These are phyloP conservation scores for Pistacia atlantica DNA, from an alignment of 345 rosid species.

Conservation along the genomic window DNA sequence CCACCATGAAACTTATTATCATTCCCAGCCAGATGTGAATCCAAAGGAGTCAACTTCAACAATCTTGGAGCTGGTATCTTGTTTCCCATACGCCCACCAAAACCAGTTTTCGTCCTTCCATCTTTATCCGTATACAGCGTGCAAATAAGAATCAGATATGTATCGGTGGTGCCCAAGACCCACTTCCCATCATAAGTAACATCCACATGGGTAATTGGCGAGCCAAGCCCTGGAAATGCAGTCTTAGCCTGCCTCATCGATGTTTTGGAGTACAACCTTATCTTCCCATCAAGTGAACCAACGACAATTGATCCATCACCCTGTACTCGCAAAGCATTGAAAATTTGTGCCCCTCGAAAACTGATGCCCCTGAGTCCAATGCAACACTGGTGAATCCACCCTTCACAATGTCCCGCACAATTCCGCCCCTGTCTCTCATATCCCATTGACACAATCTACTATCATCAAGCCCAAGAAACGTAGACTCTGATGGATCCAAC, in stretches of 20 bases:
- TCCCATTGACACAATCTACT: constrained; percentile 98
- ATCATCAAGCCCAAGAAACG: constrained; percentile 91
- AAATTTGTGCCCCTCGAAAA: constrained; percentile 93
- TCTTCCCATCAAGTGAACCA: constrained; percentile 93
- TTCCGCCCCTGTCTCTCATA: constrained; percentile 84
- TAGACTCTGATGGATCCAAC: constrained; percentile 90
- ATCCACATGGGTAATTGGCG: constrained; percentile 85
- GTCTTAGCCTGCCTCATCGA: constrained; percentile 96
- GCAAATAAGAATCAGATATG: constrained; percentile 83
- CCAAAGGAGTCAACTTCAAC: constrained; percentile 87
- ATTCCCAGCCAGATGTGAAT: constrained; percentile 87
- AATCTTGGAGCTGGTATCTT: constrained; percentile 88
- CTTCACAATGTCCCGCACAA: constrained; percentile 66
- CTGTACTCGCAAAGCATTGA: constrained; percentile 89
- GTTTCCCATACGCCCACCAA: constrained; percentile 90
- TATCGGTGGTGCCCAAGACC: constrained; percentile 91
- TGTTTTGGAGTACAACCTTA: constrained; percentile 80
- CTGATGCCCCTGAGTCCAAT: constrained; percentile 94
- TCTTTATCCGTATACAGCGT: constrained; percentile 91
- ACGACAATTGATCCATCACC: constrained; percentile 94
- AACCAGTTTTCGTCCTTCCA: constrained; percentile 88
- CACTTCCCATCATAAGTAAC: constrained; percentile 95
- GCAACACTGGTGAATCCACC: constrained; percentile 69
- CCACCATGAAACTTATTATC: constrained; percentile 85
- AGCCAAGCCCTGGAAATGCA: constrained; percentile 96